phyloP scores from a whole-genome alignment of 2,329 filamentous ascomycete genomes.

The Macroventuria anomochaeta region DNA sequence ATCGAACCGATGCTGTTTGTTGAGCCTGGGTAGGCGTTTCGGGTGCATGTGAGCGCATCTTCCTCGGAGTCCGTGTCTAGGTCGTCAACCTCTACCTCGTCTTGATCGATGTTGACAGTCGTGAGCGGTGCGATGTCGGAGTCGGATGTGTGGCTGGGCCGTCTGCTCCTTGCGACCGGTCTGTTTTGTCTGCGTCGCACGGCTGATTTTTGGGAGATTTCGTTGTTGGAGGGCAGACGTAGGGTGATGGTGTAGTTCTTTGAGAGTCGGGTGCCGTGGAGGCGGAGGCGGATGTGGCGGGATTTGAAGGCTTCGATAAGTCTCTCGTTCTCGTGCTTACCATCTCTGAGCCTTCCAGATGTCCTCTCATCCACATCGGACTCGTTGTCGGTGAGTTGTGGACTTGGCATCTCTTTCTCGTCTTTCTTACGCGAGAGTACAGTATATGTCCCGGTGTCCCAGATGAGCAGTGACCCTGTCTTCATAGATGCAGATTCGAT shows the following conservation, averaged over 20 bases:
- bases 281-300: conserved; percentile 51
- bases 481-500: conserved; percentile 53
- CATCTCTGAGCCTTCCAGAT: background rate
- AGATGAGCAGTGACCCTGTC: conserved; percentile 55
- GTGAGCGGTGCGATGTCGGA: background rate
- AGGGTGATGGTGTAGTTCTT: conserved; percentile 50
- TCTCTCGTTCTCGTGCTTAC: conserved; percentile 42
- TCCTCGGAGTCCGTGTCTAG: conserved; percentile 53
- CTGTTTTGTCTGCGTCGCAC: conserved; percentile 21
- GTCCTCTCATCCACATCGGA: background rate
- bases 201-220: conserved; percentile 31
- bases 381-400: conserved; percentile 42
- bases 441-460: conserved; percentile 55
- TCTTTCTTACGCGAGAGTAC: conserved; percentile 37
- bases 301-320: conserved; percentile 49
- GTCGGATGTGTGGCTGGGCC: background rate
- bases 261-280: conserved; percentile 50
- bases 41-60: conserved; percentile 55
- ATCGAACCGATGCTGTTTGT: conserved; percentile 70
- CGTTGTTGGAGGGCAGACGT: conserved; percentile 46
- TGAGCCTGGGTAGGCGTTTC: conserved; percentile 72
- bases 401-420: conserved; percentile 23
- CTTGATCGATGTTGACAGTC: background rate
- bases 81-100: background rate
- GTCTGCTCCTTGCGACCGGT: background rate